Evolutionary conservation across 202 grass and related monocot species (phyloP).

Genomic region (Dendrocalamus latiflorus): DNA sequence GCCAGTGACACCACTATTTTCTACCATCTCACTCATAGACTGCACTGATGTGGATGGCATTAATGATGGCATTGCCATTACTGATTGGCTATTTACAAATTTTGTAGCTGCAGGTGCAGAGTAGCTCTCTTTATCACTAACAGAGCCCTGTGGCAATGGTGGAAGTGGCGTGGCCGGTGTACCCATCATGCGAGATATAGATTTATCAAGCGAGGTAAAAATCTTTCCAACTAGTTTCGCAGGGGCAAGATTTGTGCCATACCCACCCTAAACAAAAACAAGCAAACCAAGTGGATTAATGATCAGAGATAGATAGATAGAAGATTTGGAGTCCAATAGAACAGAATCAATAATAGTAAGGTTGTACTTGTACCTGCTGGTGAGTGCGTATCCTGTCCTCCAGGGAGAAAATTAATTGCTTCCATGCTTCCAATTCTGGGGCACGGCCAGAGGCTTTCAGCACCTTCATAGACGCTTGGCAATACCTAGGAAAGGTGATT

Average conservation of each 20-base stretch:
- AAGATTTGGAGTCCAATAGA: too few species aligned
- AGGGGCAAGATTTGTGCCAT: conserved; percentile 77
- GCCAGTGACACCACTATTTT: conserved; percentile 39
- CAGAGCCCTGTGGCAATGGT: conserved; percentile 60
- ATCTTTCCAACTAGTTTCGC: conserved; percentile 89
- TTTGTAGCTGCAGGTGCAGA: conserved; percentile 45
- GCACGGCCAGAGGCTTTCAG: conserved; percentile 79
- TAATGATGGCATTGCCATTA: conserved; percentile 81
- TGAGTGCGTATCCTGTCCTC: conserved; percentile 75
- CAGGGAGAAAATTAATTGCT: conserved; percentile 70
- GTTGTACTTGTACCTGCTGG: conserved; percentile 54
- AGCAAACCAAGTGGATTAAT: background rate
- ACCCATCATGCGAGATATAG: conserved; percentile 92
- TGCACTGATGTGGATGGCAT: conserved; percentile 65
- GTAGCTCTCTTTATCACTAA: conserved; percentile 51
- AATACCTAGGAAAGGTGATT: conserved; percentile 63
- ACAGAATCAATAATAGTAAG: background rate
- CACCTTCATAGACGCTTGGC: conserved; percentile 86
- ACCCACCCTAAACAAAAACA: conserved; percentile 67
- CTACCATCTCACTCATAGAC: conserved; percentile 66
- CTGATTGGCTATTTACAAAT: conserved; percentile 85
- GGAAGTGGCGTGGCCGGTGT: conserved; percentile 67
- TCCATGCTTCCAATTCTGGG: conserved; percentile 90
- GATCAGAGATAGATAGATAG: too few species aligned
- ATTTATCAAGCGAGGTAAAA: conserved; percentile 83